Evolutionary conservation across 768 basidiomycete genomes (phyloP).

Genomic region (Rubroboletus pulcherrimus): DNA sequence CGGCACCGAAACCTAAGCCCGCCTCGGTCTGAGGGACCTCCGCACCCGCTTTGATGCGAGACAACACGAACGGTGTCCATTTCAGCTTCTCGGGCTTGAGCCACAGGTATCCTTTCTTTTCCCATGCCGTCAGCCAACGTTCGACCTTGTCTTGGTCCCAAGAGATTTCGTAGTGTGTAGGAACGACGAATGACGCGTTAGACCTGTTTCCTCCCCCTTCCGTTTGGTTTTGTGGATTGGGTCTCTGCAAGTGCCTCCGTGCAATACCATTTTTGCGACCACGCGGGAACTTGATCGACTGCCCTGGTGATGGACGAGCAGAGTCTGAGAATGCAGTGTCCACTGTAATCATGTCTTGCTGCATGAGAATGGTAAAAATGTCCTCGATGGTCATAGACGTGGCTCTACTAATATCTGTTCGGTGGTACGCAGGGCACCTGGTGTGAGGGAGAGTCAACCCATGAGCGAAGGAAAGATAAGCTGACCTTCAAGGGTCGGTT

Average conservation of each 20-base stretch:
- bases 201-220: slow-evolving; percentile 34
- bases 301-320: slow-evolving; percentile 67
- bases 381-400: slow-evolving; percentile 94
- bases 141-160: slow-evolving; percentile 70
- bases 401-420: slow-evolving; percentile 71
- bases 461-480: slow-evolving; percentile 6
- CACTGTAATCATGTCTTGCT: slow-evolving; percentile 70
- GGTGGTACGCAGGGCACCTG: slow-evolving; percentile 18
- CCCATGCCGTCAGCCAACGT: slow-evolving; percentile 64
- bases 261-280: slow-evolving; percentile 64
- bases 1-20: slow-evolving; percentile 12
- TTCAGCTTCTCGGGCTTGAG: slow-evolving; percentile 82
- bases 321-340: slow-evolving; percentile 46
- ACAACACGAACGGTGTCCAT: slow-evolving; percentile 90
- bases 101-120: slow-evolving; percentile 71
- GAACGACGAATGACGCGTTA: slow-evolving; percentile 57
- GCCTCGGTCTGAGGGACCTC: slow-evolving; percentile 24
- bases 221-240: slow-evolving; percentile 42
- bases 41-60: slow-evolving; percentile 37
- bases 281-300: slow-evolving; percentile 70
- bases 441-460: slow-evolving; percentile 14
- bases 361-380: slow-evolving; percentile 66
- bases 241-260: slow-evolving; percentile 58
- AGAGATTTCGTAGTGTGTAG: slow-evolving; percentile 66
- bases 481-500: slow-evolving; percentile 74